phyloP scores from a whole-genome alignment of 2,329 filamentous ascomycete species.

The Arthrobotrys musiformis region DNA sequence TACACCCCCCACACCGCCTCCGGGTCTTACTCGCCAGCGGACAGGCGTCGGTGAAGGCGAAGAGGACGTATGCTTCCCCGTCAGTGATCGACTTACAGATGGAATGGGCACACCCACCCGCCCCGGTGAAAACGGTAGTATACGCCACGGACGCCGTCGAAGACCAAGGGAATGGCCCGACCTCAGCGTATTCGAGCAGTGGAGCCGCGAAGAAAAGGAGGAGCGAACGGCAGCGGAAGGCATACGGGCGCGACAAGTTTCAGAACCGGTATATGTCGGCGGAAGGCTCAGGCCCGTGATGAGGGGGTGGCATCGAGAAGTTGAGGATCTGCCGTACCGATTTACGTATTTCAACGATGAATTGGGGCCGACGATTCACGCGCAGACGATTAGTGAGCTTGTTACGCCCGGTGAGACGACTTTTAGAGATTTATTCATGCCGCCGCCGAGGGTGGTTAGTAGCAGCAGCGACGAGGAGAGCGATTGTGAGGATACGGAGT shows the following conservation, averaged over 20 bases:
- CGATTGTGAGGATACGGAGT: not conserved
- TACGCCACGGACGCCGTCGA: constrained; percentile 62
- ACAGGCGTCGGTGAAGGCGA: constrained; percentile 73
- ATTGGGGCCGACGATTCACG: constrained; percentile 90
- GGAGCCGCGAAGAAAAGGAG: constrained; percentile 90
- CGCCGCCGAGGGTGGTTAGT: constrained; percentile 71
- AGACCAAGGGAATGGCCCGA: constrained; percentile 86
- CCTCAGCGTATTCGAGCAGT: constrained; percentile 83
- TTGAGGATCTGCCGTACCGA: constrained; percentile 89
- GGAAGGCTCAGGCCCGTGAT: constrained; percentile 81
- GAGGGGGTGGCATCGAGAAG: constrained; percentile 80
- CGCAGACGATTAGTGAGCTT: constrained; percentile 91
- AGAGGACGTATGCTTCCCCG: constrained; percentile 92
- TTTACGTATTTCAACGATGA: constrained; percentile 99
- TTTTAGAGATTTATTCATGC: constrained; percentile 89
- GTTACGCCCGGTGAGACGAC: constrained; percentile 79
- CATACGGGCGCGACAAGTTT: constrained; percentile 87
- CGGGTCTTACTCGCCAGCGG: constrained; percentile 67
- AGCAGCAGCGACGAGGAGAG: constrained; percentile 33
- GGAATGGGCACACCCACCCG: constrained; percentile 73
- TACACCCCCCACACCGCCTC: constrained; percentile 63
- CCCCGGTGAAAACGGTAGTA: constrained; percentile 58
- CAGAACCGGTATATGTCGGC: constrained; percentile 90
- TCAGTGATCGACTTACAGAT: constrained; percentile 79
- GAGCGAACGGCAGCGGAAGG: constrained; percentile 71